A percentile compares a stretch with the other conserved stretches of the same genome.
phyloP scores from a whole-genome alignment of 306 rosid species.

The Argentina anserina region DNA sequence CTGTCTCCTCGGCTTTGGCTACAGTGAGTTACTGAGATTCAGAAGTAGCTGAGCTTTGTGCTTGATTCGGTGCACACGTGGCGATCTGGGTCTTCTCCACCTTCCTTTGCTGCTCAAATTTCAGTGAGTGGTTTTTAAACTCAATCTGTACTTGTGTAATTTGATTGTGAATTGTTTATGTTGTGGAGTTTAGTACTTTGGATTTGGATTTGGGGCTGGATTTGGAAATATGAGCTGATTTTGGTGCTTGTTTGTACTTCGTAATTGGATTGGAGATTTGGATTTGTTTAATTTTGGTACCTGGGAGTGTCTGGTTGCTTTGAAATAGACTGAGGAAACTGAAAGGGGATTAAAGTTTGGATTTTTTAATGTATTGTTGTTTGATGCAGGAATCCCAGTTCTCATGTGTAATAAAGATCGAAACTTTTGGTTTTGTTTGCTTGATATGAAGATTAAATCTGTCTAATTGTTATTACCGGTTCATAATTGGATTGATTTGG shows the following conservation, averaged over 20 bases:
- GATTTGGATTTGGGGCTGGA: conserved; percentile 21
- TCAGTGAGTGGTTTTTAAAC: conserved; percentile 48
- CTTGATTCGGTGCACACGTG: conserved; percentile 63
- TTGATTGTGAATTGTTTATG: conserved; percentile 23
- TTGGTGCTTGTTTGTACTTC: background rate
- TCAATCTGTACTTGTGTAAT: conserved; percentile 14
- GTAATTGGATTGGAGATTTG: conserved; percentile 19
- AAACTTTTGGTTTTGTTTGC: background rate
- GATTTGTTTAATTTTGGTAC: conserved; percentile 23
- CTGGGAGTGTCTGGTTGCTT: conserved; percentile 20
- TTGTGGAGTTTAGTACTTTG: conserved; percentile 18
- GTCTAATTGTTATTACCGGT: background rate
- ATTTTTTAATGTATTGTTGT: background rate
- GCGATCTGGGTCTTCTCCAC: conserved; percentile 75
- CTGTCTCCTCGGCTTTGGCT: conserved; percentile 26
- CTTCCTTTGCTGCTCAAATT: conserved; percentile 48
- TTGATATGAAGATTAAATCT: conserved; percentile 1
- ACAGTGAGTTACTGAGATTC: conserved; percentile 38
- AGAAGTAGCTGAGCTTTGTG: conserved; percentile 45
- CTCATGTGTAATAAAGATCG: conserved; percentile 2
- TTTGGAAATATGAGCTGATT: conserved; percentile 35
- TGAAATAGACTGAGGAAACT: conserved; percentile 10
- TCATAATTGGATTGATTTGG: conserved; percentile 3
- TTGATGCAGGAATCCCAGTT: conserved; percentile 15
- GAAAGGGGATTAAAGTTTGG: conserved; percentile 7